Evolutionary conservation across 192 early-diverging fungal species (phyloP), one percentile per base, ranked within the genome.

Genomic region (Backusella tarrabulga): DNA sequence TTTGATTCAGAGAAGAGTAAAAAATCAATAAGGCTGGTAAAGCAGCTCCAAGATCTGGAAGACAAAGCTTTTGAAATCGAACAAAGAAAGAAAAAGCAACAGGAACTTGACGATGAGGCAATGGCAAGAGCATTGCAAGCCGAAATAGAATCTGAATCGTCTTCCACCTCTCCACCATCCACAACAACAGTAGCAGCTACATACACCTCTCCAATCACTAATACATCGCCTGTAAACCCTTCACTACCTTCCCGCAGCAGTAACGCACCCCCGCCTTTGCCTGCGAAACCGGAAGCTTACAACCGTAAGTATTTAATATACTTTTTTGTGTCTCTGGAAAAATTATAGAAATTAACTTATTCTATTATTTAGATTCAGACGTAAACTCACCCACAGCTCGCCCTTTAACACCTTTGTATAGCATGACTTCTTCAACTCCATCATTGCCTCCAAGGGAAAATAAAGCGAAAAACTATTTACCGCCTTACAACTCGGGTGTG

Each of bases 1-100:
- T 75, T 75, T 50, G 63, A 46, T 32, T 15, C 40, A 38, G 26
- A 67, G 35, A 68, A 75, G 23, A 42, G 40, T 19, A 67, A 75
- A 68, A 75, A 75, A n/a, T 75, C 74, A 42, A 4, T 75, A 8
- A 67, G 40, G 4, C 66, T 75, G 17, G 66, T 44, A 34, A 75
- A 75, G 15, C 26, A 34, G 32, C 36, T 75, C 11, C 74, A 75
- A 34, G 74, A 44, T 0, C 19, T 44, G 23, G 74, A 56, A 42
- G 74, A 75, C 6, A 46, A 34, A 40, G 60, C 38, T 17, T 67
- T 32, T 66, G 66, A 75, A 50, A 40, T 68, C 17, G 29, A 75
- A 35, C 26, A 68, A 46, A 41, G 41, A 67, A 56, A 42, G 42
- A 75, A 32, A 75, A 66, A 34, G 11, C 34, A 38, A 3, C 74